These are phyloP conservation scores for Gossypium australe DNA, from an alignment of 345 rosid species.

Conservation along the genomic window DNA sequence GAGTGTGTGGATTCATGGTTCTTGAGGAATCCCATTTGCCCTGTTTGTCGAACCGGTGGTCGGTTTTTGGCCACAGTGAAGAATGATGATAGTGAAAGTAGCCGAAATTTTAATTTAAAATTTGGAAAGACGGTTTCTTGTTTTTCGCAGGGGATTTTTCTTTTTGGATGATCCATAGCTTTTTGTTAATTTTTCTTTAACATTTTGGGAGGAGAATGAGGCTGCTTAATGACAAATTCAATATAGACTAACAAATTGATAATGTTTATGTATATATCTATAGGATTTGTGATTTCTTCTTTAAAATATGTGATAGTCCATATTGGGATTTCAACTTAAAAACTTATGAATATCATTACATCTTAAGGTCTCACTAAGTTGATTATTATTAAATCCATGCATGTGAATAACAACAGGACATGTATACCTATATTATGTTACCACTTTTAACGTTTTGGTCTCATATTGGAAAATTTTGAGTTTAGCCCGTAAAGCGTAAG, in stretches of 20 bases:
- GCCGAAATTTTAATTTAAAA: background rate
- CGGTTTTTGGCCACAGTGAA: conserved; percentile 16
- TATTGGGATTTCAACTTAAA: too few relatives aligned
- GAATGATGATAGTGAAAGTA: background rate
- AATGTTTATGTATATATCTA: background rate
- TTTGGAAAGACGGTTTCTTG: background rate
- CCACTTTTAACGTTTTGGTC: too few relatives aligned
- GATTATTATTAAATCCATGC: too few relatives aligned
- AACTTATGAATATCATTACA: too few relatives aligned
- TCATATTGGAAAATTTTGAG: too few relatives aligned
- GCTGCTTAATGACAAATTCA: background rate
- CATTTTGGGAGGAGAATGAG: background rate
- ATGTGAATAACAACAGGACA: too few relatives aligned
- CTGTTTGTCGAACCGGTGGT: conserved; percentile 38
- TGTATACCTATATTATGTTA: too few relatives aligned
- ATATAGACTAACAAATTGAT: background rate
- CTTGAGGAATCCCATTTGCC: conserved; percentile 47
- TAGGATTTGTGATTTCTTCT: too few relatives aligned
- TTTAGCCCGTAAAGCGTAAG: too few relatives aligned
- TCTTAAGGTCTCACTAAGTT: too few relatives aligned
- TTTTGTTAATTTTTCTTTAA: background rate
- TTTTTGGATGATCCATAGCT: background rate
- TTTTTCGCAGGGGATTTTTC: background rate
- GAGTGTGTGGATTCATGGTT: conserved; percentile 50
- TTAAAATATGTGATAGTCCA: too few relatives aligned